Evolutionary conservation across 2,329 filamentous ascomycete genomes (phyloP), one percentile per base, ranked within the genome.

Genomic region (Exophiala viscosa): DNA sequence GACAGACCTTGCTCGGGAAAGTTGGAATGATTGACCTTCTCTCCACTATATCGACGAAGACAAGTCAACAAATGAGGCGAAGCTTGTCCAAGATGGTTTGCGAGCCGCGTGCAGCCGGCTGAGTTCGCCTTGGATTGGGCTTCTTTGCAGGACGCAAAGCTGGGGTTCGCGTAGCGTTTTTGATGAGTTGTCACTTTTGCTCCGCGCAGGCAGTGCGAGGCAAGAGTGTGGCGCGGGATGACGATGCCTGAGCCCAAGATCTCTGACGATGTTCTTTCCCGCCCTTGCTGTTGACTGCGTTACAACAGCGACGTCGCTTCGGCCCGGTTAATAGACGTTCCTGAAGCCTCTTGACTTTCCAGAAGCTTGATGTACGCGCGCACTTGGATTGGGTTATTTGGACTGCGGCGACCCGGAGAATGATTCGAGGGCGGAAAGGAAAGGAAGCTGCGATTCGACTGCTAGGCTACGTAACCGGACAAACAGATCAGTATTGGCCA

Each of bases 81-180:
- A 52, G 41, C 55, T 40, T 53, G 58, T 32, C 44, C 55, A 36
- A 56, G 58, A 45, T 38, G 38, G 47, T 47, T n/a, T 39, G 39
- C 20, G 43, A 48, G 41, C 43, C 45, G 54, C 50, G 51, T 41
- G 43, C 13, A 53, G 43, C 55, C 48, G 55, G 48, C 48, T 50
- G 47, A 53, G 55, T 36, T 58, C 57, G 59, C 59, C 59, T 59
- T 47, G 48, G 35, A 70, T 74, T 72, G 70, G 71, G 71, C 70
- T 70, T 64, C 68, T 67, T 68, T 72, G 71, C 71, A 74, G 62
- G 62, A 65, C 73, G 62, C 62, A 64, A 63, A 66, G 68, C 62
- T 67, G 64, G 63, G 66, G 65, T 66, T 62, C 58, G 62, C 58
- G 60, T 60, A 56, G 62, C 56, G 63, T 48, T 48, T 18, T 64